These are phyloP conservation scores for Punica granatum DNA, from an alignment of 345 rosid genomes.

Conservation along the genomic window DNA sequence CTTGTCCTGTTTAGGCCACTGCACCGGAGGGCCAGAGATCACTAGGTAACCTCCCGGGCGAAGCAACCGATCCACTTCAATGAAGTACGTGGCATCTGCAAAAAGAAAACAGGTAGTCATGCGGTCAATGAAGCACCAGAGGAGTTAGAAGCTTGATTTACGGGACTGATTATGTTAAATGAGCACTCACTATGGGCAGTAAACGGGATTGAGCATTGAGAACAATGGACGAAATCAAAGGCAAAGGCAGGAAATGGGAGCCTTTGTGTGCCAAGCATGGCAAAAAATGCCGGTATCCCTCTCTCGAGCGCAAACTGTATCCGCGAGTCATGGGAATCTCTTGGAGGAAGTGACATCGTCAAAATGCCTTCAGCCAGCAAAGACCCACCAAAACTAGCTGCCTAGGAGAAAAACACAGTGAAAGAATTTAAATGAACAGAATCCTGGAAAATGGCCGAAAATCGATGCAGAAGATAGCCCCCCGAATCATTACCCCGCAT, in stretches of 20 bases:
- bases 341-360: slow-evolving; percentile 85
- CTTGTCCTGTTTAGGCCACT: slow-evolving; percentile 97
- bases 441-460: background rate
- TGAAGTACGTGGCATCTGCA: slow-evolving; percentile 92
- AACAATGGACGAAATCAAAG: slow-evolving; percentile 86
- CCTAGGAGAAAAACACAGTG: slow-evolving; percentile 32
- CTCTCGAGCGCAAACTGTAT: slow-evolving; percentile 93
- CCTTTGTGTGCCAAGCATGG: slow-evolving; percentile 97
- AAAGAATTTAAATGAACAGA: slow-evolving; percentile 1
- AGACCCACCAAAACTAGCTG: slow-evolving; percentile 92
- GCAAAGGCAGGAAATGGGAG: slow-evolving; percentile 93
- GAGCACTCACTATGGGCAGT: slow-evolving; percentile 84
- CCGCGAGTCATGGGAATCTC: slow-evolving; percentile 94
- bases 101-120: slow-evolving; percentile 17
- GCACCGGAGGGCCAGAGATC: slow-evolving; percentile 98
- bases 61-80: slow-evolving; percentile 87
- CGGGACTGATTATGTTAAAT: slow-evolving; percentile 1
- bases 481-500: slow-evolving; percentile 64
- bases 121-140: slow-evolving; percentile 20
- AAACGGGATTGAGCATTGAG: slow-evolving; percentile 88
- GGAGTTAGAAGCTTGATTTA: slow-evolving; percentile 4
- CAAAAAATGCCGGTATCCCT: slow-evolving; percentile 95
- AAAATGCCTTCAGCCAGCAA: slow-evolving; percentile 63
- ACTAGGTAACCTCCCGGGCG: slow-evolving; percentile 94
- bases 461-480: background rate